A percentile compares a stretch with the other conserved stretches of the same genome.
Conservation (phyloP, 225 moss, liverwort and hornwort genomes). For the Polytrichum formosum region DNA sequence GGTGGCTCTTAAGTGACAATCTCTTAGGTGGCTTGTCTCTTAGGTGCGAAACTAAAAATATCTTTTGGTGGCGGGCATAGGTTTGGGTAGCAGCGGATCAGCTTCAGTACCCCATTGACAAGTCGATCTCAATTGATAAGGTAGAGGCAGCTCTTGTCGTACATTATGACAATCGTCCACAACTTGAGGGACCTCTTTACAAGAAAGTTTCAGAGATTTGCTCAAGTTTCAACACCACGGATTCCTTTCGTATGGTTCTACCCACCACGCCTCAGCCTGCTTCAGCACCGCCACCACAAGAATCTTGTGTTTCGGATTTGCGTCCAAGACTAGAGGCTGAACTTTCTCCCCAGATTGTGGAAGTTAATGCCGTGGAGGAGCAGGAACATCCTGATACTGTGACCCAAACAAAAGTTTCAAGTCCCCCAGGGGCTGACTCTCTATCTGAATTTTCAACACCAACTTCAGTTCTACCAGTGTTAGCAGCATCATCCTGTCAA, state of each 20-base stretch:
- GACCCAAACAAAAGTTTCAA: constrained; percentile 16
- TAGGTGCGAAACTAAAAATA: background rate
- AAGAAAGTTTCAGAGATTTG: constrained; percentile 21
- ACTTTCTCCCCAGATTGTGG: constrained; percentile 17
- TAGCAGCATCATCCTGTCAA: background rate
- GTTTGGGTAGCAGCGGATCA: constrained; percentile 53
- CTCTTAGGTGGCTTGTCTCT: background rate
- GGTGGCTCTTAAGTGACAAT: background rate
- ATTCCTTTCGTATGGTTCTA: constrained; percentile 6
- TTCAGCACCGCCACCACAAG: constrained; percentile 12
- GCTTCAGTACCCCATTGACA: constrained; percentile 34
- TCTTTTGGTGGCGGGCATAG: constrained; percentile 13
- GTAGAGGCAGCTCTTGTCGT: constrained; percentile 22
- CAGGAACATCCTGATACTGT: constrained; percentile 5
- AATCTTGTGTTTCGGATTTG: constrained; percentile 3
- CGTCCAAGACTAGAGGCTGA: constrained; percentile 10
- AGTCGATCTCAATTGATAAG: constrained; percentile 17
- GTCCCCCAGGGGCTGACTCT: constrained; percentile 14
- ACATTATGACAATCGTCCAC: constrained; percentile 8
- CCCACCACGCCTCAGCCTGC: constrained; percentile 24
- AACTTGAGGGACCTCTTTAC: constrained; percentile 28
- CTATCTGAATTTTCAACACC: constrained; percentile 12
- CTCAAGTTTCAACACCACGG: background rate
- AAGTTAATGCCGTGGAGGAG: constrained; percentile 11
- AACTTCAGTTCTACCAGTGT: constrained; percentile 14